Evolutionary conservation across 2,329 filamentous ascomycete species (phyloP), one percentile per base, ranked within the genome.

Genomic region (Chrysoporthe austroafricana): DNA sequence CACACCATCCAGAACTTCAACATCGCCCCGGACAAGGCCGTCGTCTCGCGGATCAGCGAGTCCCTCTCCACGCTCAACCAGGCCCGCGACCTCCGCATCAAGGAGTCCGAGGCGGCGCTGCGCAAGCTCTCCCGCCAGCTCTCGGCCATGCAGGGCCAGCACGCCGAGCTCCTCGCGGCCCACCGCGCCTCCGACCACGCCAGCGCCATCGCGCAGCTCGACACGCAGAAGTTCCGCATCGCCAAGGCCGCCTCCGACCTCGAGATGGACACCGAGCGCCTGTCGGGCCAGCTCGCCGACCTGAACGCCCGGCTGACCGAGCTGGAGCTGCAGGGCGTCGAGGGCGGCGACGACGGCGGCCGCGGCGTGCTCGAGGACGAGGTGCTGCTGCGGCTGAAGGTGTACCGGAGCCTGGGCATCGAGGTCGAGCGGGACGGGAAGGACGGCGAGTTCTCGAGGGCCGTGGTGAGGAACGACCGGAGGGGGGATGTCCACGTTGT

Each of bases 1-100:
- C 91, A 96, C 82, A 97, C 94, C 54, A 91, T 96, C 75, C 86
- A 90, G 74, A 97, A 97, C 85, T 99, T 99, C 88, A 96, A 97
- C 83, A 97, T 95, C 75, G 85, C 88, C 26, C 93, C 93, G 13
- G 96, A 99, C 84, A 96, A 94, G 76, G 84, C 89, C 72, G 92
- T 92, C 70, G 88, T 98, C 26, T 84, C 90, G 26, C 93, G 96
- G 76, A 91, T 98, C 77, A 88, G 89, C 78, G 92, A 94, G 77
- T 95, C 93, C 0, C 86, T 97, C 63, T 87, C 89, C 9, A 92
- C 92, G 0, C 89, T 99, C n/a, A 88, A 92, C 73, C 89, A 94
- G 76, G 92, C 93, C 69, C 94, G 96, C 76, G 88, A 92, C 69
- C 84, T 93, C 62, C 91, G 93, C 73, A 86, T 94, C 63, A 86